Base-by-base conservation (phyloP, 768 basidiomycete species). In the Solioccasus polychromus region DNA sequence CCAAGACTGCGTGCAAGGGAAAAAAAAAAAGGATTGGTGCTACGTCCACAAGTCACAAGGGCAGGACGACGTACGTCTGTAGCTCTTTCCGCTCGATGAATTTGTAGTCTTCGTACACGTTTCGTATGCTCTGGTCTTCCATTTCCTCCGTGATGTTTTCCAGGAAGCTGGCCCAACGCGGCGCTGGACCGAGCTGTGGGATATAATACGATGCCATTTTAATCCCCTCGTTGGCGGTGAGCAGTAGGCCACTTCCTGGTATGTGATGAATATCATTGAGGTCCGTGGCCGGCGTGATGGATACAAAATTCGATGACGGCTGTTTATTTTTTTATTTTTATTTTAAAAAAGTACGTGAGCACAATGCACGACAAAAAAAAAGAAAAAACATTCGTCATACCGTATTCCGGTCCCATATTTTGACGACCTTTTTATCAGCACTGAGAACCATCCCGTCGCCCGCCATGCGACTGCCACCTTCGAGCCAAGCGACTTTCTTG, bases 91-190 rank as follows among this genome's bases (percentile, higher is more conserved):
- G 76, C 66, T 93, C 92, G 44, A 99, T 78, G 60, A 98, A 99
- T 68, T 99, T 99, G 81, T 84, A 98, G 70, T 98, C 96, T 64
- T 94, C 87, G 64, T 98, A 99, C 5, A 88, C 79, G 22, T 78
- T 83, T 44, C 80, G 83, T 28, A 75, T 76, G 8, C 78, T 83
- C 59, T 88, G 85, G 61, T 92, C 92, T 60, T 98, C 95, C 85
- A 98, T 85, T 62, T 99, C 96, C 66, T 99, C 96, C 0, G 96
- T 98, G 61, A 99, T 88, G 58, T 92, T 92, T 69, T 99, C 96
- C 47, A 99, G 81, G 83, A 99, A 99, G 60, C 85, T 85, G 28
- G 91, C 92, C 96, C 96, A 99, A 54, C 83, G 81, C 5, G 96
- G 95, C 9, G 96, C 96, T 3, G 94, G 93, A 0, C 96, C 96